phyloP scores from a whole-genome alignment of 164 flowering plant species.

The Liriodendron chinense region DNA sequence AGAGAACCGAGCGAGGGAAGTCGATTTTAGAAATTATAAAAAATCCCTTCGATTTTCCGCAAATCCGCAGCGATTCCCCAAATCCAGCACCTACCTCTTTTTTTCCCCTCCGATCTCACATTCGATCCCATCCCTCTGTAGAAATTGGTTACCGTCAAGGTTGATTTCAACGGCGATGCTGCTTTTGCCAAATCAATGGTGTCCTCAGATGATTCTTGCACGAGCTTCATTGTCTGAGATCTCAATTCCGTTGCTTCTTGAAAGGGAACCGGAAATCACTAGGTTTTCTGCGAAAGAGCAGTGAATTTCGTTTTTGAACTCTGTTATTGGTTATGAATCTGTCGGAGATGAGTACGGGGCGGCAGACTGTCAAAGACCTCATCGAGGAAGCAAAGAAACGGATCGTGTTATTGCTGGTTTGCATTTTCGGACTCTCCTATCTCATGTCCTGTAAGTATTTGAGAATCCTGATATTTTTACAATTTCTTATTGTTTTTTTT shows the following conservation, averaged over 20 bases:
- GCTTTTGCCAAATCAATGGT: not conserved
- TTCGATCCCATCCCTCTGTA: not conserved
- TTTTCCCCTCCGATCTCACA: not conserved
- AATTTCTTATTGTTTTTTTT: no score
- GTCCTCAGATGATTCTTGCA: not conserved
- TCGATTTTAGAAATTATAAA: not conserved
- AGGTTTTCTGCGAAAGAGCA: not conserved
- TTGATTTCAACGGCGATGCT: not conserved
- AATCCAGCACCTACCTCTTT: not conserved
- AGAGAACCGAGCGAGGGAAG: not conserved
- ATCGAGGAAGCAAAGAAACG: constrained; percentile 95
- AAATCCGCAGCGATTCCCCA: not conserved
- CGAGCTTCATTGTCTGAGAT: not conserved
- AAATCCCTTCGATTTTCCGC: not conserved
- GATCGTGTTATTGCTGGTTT: constrained; percentile 60
- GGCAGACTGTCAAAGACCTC: constrained; percentile 64
- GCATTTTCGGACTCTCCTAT: constrained; percentile 88
- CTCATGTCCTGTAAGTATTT: constrained; percentile 85
- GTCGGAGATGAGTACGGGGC: constrained; percentile 54
- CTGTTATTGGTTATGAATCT: not conserved
- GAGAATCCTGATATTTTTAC: not conserved
- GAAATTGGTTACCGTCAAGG: not conserved
- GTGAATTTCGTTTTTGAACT: constrained; percentile 5
- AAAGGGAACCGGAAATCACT: not conserved
- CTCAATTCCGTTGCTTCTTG: not conserved